These are phyloP conservation scores for Cylindrodendrum hubeiense DNA, from an alignment of 2,329 filamentous ascomycete genomes.

Conservation along the genomic window DNA sequence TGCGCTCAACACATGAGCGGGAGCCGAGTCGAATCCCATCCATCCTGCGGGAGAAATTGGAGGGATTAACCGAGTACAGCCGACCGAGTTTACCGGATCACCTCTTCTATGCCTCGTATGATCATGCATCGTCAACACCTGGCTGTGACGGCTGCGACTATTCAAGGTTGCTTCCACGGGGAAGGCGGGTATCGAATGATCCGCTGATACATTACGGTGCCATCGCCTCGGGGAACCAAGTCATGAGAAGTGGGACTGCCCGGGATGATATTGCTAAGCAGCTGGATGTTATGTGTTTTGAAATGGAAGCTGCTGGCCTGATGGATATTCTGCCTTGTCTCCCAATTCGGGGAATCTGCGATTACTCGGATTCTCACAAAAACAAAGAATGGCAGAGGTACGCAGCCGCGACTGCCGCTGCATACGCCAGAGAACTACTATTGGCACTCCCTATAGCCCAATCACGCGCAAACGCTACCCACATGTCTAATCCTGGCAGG, in stretches of 20 bases:
- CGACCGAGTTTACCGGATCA: neutral
- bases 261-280: neutral
- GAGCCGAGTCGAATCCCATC: neutral
- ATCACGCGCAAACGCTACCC: neutral
- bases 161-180: neutral
- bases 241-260: neutral
- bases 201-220: neutral
- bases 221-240: neutral
- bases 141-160: neutral
- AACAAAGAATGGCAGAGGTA: slow-evolving; percentile 52
- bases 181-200: neutral
- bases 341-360: slow-evolving; percentile 12
- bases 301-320: neutral
- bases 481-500: neutral
- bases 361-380: slow-evolving; percentile 56
- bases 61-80: neutral
- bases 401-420: slow-evolving; percentile 50
- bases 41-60: neutral
- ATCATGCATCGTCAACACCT: neutral
- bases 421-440: slow-evolving; percentile 34
- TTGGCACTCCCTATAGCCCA: neutral
- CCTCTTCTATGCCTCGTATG: neutral
- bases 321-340: neutral
- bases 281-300: neutral
- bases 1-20: slow-evolving; percentile 16